phyloP scores from a whole-genome alignment of 1,139 yeast species.

The Komagataea norvegica region DNA sequence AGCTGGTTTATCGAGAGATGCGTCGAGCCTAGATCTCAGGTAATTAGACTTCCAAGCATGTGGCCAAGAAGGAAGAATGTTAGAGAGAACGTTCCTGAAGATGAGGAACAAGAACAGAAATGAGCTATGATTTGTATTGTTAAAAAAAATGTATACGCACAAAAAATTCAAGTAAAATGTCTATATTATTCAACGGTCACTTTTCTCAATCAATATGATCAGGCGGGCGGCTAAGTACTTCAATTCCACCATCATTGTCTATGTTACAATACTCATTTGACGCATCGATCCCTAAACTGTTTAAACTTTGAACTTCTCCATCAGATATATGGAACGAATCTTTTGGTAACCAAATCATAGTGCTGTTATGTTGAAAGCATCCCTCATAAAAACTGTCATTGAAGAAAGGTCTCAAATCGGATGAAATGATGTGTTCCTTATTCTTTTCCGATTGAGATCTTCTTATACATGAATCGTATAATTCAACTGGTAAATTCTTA shows the following conservation, averaged over 20 bases:
- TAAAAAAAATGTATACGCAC: too few species aligned
- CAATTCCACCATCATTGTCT: constrained; percentile 26
- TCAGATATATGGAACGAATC: constrained; percentile 31
- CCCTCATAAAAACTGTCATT: constrained; percentile 24
- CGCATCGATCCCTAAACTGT: constrained; percentile 27
- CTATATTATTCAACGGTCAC: too few species aligned
- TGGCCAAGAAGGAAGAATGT: constrained; percentile 89
- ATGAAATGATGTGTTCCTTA: constrained; percentile 9
- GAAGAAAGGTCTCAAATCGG: too few species aligned
- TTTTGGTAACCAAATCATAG: constrained; percentile 36
- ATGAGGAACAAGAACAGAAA: constrained; percentile 10
- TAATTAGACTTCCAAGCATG: constrained; percentile 74
- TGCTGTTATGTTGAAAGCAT: constrained; percentile 21
- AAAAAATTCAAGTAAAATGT: too few species aligned
- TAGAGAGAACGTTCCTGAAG: constrained; percentile 30
- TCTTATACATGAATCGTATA: constrained; percentile 3
- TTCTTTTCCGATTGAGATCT: too few species aligned
- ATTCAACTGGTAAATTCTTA: constrained; percentile 25
- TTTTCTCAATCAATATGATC: constrained; percentile 14
- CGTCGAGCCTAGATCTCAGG: constrained; percentile 89
- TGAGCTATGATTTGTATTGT: too few species aligned
- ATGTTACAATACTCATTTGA: constrained; percentile 26
- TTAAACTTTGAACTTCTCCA: constrained; percentile 25
- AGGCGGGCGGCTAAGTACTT: constrained; percentile 23
- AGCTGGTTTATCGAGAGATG: constrained; percentile 92